Conservation (phyloP, 129 eudicot genomes). For the Chrysanthemum seticuspe region DNA sequence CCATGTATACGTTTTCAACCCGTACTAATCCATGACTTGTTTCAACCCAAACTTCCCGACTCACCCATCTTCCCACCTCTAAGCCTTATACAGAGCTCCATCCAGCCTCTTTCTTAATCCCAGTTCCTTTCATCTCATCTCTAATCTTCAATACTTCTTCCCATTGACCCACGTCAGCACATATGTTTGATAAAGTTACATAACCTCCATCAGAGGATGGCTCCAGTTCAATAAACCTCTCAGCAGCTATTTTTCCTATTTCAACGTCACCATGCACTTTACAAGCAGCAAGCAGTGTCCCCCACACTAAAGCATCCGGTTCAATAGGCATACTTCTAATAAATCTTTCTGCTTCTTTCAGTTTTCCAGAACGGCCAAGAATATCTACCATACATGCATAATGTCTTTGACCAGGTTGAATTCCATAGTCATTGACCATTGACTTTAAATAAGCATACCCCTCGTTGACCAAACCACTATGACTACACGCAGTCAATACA, state of each 20-base stretch:
- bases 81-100: constrained; percentile 51
- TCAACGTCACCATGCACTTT: constrained; percentile 70
- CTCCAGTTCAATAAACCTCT: constrained; percentile 58
- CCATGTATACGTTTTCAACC: no score
- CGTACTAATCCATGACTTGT: no score
- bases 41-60: no score
- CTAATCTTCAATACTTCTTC: constrained; percentile 65
- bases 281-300: constrained; percentile 77
- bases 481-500: constrained; percentile 87
- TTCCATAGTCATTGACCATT: constrained; percentile 64
- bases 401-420: constrained; percentile 64
- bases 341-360: constrained; percentile 66
- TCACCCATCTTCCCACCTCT: neutral
- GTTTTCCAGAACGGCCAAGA: constrained; percentile 72
- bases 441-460: constrained; percentile 60
- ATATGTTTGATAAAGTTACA: constrained; percentile 69
- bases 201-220: constrained; percentile 62
- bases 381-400: constrained; percentile 86
- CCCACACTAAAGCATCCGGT: constrained; percentile 74
- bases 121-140: constrained; percentile 54
- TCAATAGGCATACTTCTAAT: constrained; percentile 59
- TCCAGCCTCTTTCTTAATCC: constrained; percentile 69
- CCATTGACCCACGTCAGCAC: constrained; percentile 78
- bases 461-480: constrained; percentile 72
- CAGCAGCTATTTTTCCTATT: constrained; percentile 72